Percentiles rank a stretch among this genome's conserved stretches.
Evolutionary conservation across 345 rosid genomes (phyloP).

Genomic region (Eucalyptus paniculata): DNA sequence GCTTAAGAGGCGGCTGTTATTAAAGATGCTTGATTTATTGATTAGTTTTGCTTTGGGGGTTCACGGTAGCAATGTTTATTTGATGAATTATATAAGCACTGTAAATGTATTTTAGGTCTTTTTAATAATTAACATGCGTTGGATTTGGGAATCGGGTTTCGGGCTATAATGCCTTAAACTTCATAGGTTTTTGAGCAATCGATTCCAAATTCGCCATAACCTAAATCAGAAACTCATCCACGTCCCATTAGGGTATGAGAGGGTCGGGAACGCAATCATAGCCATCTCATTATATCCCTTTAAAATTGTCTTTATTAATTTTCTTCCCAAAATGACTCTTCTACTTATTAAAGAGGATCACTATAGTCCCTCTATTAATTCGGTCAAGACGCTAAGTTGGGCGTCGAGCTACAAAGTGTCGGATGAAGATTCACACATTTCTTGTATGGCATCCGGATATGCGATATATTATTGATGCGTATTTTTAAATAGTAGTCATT

Average conservation of each 20-base stretch:
- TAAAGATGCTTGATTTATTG: neutral
- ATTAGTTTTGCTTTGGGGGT: neutral
- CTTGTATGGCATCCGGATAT: fast-evolving
- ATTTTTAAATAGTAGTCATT: neutral
- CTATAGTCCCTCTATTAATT: too few species aligned
- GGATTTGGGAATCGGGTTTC: neutral
- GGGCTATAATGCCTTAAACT: neutral
- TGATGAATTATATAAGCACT: neutral
- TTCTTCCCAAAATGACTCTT: neutral
- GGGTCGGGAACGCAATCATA: neutral
- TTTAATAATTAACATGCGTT: neutral
- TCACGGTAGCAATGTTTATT: neutral
- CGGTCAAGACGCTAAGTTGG: fast-evolving
- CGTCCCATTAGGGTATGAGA: neutral
- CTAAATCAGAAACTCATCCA: neutral
- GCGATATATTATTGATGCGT: neutral
- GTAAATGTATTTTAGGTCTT: neutral
- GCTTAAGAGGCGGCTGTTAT: neutral
- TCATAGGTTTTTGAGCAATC: neutral
- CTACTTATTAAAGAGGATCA: neutral
- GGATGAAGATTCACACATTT: neutral
- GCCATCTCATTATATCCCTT: neutral
- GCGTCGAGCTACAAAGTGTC: neutral
- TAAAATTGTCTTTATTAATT: too few species aligned
- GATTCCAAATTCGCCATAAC: neutral